Percentiles rank a stretch among this genome's conserved stretches.
These are phyloP conservation scores for Chaetomium olivaceum DNA, from an alignment of 2,329 filamentous ascomycete species.

Conservation along the genomic window DNA sequence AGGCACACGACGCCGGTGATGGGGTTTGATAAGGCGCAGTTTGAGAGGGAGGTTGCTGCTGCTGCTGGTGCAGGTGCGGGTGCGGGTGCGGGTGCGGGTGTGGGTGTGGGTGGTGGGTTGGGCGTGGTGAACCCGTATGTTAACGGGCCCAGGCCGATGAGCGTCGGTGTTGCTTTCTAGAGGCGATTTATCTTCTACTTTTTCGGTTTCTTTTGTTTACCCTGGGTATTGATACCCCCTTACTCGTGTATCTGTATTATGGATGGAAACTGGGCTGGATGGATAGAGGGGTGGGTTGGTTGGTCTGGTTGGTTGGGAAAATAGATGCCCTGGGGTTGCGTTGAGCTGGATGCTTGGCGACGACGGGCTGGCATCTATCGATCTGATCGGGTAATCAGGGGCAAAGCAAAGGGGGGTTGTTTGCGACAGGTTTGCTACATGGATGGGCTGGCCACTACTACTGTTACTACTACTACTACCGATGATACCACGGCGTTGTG, in stretches of 20 bases:
- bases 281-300: neutral
- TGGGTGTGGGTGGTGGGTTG: neutral
- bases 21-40: slow-evolving; percentile 13
- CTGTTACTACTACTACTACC: neutral
- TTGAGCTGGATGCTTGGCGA: slow-evolving; percentile 23
- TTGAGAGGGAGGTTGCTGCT: slow-evolving; percentile 23
- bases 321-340: slow-evolving; percentile 3
- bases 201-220: neutral
- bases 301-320: slow-evolving; percentile 1
- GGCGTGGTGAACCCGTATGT: slow-evolving; percentile 6
- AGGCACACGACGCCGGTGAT: slow-evolving; percentile 39
- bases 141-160: slow-evolving; percentile 40
- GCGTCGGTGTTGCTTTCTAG: slow-evolving; percentile 50
- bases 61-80: too few relatives aligned
- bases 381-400: neutral
- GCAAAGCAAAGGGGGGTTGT: neutral
- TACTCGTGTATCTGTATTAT: slow-evolving; percentile 1
- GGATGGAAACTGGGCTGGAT: neutral
- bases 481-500: slow-evolving; percentile 15
- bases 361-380: slow-evolving; percentile 2
- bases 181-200: neutral
- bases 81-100: neutral
- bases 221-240: neutral
- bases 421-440: neutral
- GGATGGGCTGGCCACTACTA: neutral